Base-by-base conservation (phyloP, 139 green algal species). In the Cymbomonas tetramitiformis region DNA sequence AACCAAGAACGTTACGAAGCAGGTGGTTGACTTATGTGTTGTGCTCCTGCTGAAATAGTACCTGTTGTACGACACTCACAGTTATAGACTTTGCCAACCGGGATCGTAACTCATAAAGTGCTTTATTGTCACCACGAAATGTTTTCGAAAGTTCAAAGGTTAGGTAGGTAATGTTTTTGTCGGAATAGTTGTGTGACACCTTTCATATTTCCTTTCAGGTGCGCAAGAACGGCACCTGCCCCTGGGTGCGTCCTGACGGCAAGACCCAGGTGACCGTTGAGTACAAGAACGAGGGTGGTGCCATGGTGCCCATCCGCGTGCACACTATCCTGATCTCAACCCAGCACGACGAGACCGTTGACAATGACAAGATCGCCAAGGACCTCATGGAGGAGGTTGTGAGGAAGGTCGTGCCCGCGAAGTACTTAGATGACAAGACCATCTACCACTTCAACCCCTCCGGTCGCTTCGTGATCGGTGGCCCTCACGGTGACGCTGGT, bases 291-390 rank as follows among this genome's bases (percentile, higher is more conserved):
- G 82, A 91, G 31, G 51, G 41, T 30, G 91, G 88, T 48, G 87
- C 86, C 18, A 82, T 96, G 60, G 40, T 90, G 1, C 92, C 92
- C 18, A 33, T 83, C 12, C 83, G 92, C 51, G 92, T 99, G 62
- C 92, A 99, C 87, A 99, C 92, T 59, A 88, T 99, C 67, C 79
- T 99, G 18, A 97, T 99, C 70, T 97, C 90, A 55, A 98, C 92
- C 1, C 91, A 98, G 77, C 62, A 82, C 81, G 34, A 71, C 49
- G 69, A 73, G 8, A 86, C 89, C 59, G 89, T 98, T 5, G 84
- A 77, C 61, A 96, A 98, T 64, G 88, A 98, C 57, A 72, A 96
- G 76, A 98, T 98, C 69, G 64, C 64, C 47, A 48, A 50, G n/a
- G 84, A 90, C 50, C 72, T 99, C 50, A 88, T 93, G 84, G 84